These are phyloP conservation scores for Quercus ilex DNA, from an alignment of 306 rosid species.

Conservation along the genomic window DNA sequence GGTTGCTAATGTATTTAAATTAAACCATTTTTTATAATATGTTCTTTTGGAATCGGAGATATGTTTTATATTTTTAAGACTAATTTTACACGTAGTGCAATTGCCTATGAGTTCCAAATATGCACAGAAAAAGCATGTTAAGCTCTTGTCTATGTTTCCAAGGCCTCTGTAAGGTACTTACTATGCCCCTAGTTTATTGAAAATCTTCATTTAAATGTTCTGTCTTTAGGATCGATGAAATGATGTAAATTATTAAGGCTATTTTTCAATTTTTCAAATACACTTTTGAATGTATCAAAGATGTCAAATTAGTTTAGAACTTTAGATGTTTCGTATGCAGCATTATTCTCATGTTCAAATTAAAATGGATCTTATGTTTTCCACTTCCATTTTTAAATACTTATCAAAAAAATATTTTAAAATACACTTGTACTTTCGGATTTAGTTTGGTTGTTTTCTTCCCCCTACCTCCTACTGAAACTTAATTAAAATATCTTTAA, in stretches of 20 bases:
- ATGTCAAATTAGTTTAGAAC: too few species aligned
- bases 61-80: background rate
- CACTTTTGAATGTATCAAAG: background rate
- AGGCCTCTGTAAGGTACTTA: slow-evolving; percentile 56
- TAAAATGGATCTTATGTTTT: too few species aligned
- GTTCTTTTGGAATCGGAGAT: background rate
- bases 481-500: too few species aligned
- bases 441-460: too few species aligned
- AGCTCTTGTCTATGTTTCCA: slow-evolving; percentile 57
- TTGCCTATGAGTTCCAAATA: slow-evolving; percentile 21
- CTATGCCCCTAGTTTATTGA: background rate
- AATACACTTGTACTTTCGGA: background rate
- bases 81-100: background rate
- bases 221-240: background rate
- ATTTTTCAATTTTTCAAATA: background rate
- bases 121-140: slow-evolving; percentile 61
- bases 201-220: background rate
- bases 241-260: background rate
- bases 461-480: too few species aligned
- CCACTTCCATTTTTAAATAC: too few species aligned
- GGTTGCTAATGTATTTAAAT: too few species aligned
- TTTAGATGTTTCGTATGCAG: too few species aligned
- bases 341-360: too few species aligned
- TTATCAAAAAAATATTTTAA: background rate
- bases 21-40: background rate